A percentile compares a stretch with the other conserved stretches of the same genome.
phyloP scores from a whole-genome alignment of 208 protist genomes.

The Herpetomonas tarakana region DNA sequence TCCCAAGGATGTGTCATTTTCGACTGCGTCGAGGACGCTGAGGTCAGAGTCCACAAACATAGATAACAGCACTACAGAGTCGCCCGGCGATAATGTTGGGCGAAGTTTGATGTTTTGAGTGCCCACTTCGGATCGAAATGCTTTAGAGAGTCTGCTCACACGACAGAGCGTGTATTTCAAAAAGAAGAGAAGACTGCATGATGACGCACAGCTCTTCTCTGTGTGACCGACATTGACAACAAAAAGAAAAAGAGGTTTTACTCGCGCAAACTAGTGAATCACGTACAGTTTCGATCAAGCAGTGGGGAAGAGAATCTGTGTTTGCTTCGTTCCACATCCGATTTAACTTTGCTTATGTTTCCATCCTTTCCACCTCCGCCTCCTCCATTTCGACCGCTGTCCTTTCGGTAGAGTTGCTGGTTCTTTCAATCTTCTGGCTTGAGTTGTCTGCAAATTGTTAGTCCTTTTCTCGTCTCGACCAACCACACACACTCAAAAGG shows the following conservation, averaged over 20 bases:
- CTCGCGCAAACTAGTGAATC: too few species aligned
- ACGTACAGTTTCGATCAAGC: too few species aligned
- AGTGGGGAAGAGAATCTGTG: not conserved
- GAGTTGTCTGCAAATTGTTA: too few species aligned
- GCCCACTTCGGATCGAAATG: constrained; percentile 5
- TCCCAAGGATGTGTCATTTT: constrained; percentile 70
- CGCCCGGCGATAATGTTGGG: constrained; percentile 52
- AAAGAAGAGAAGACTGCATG: constrained; percentile 4
- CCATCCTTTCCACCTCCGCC: too few species aligned
- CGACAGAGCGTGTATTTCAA: not conserved
- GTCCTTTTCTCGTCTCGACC: too few species aligned
- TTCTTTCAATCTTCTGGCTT: too few species aligned
- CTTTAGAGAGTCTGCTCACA: not conserved
- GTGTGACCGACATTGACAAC: not conserved
- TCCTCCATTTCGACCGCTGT: too few species aligned
- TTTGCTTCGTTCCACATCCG: not conserved
- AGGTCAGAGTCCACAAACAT: constrained; percentile 43
- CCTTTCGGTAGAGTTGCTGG: too few species aligned
- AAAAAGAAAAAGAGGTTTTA: constrained; percentile 6
- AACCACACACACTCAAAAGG: too few species aligned
- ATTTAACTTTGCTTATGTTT: not conserved
- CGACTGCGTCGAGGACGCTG: constrained; percentile 48
- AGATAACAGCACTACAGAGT: constrained; percentile 32
- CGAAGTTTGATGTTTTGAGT: constrained; percentile 49
- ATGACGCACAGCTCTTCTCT: not conserved